Conservation (phyloP, 2,329 filamentous ascomycete genomes). For the Cercospora zeina region DNA sequence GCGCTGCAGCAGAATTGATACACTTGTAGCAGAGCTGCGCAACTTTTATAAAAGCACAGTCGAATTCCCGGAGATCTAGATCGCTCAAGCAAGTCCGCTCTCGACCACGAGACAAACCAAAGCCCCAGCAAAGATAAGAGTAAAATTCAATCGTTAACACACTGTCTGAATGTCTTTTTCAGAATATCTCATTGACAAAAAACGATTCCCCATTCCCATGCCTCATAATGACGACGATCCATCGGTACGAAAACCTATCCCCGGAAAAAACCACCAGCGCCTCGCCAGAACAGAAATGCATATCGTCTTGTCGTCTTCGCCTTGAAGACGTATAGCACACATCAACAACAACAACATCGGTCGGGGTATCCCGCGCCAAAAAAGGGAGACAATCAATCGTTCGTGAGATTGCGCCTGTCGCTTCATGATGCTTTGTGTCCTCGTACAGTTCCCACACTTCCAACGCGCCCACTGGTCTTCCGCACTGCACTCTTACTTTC, state of each 20-base stretch:
- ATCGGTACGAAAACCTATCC: constrained; percentile 1
- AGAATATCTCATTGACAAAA: constrained; percentile 2
- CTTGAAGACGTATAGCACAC: neutral
- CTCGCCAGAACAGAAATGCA: constrained; percentile 1
- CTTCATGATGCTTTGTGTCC: constrained; percentile 31
- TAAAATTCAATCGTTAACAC: neutral
- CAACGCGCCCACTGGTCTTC: constrained; percentile 55
- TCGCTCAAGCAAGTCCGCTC: neutral
- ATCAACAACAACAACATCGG: constrained; percentile 1
- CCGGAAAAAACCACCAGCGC: neutral
- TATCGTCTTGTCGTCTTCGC: neutral
- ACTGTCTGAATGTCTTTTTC: constrained; percentile 2
- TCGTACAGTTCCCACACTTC: constrained; percentile 42
- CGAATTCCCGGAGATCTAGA: too few relatives aligned
- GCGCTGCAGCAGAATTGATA: neutral
- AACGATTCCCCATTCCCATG: neutral
- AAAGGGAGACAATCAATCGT: neutral
- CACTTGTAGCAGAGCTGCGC: neutral
- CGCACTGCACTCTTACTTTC: constrained; percentile 52
- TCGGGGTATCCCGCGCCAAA: neutral
- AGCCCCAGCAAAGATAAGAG: neutral
- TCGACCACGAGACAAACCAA: neutral
- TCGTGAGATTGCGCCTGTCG: constrained; percentile 6
- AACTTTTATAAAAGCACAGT: too few relatives aligned
- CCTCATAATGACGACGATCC: neutral